Evolutionary conservation across 2,329 filamentous ascomycete species (phyloP).

Genomic region (Emmonsia crescens): DNA sequence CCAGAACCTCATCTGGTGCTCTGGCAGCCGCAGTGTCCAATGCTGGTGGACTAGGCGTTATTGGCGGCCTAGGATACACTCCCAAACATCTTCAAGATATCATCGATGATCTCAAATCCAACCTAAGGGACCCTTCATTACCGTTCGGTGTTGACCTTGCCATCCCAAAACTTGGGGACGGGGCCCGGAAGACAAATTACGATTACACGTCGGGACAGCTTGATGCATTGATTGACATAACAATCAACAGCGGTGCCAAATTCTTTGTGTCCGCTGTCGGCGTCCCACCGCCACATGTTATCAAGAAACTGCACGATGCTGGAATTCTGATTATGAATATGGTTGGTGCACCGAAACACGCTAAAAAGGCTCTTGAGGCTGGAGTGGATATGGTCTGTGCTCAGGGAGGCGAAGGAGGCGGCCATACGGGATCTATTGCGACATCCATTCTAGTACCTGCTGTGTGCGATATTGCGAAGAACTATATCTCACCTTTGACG

Average conservation of each 20-base stretch:
- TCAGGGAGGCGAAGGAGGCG: slow-evolving; percentile 88
- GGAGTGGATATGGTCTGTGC: slow-evolving; percentile 86
- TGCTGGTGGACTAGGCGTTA: slow-evolving; percentile 63
- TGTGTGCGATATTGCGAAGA: slow-evolving; percentile 69
- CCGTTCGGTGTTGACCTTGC: slow-evolving; percentile 88
- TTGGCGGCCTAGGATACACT: slow-evolving; percentile 56
- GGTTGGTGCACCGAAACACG: slow-evolving; percentile 87
- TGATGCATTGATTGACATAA: slow-evolving; percentile 76
- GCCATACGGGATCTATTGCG: slow-evolving; percentile 79
- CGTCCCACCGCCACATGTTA: slow-evolving; percentile 63
- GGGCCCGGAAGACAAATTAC: slow-evolving; percentile 80
- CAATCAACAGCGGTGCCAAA: slow-evolving; percentile 66
- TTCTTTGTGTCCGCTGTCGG: slow-evolving; percentile 83
- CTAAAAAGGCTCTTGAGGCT: slow-evolving; percentile 70
- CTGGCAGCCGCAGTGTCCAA: slow-evolving; percentile 82
- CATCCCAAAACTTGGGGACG: slow-evolving; percentile 77
- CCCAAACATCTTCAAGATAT: slow-evolving; percentile 65
- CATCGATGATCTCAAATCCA: slow-evolving; percentile 74
- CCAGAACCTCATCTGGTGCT: slow-evolving; percentile 62
- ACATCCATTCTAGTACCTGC: slow-evolving; percentile 76
- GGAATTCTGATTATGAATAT: slow-evolving; percentile 91
- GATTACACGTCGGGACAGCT: slow-evolving; percentile 87
- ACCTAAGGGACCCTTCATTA: slow-evolving; percentile 53
- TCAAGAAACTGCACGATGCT: slow-evolving; percentile 64
- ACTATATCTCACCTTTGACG: slow-evolving; percentile 58